Evolutionary conservation across 805 yeast genomes (phyloP).

Genomic region (Debaryomyces castellii): DNA sequence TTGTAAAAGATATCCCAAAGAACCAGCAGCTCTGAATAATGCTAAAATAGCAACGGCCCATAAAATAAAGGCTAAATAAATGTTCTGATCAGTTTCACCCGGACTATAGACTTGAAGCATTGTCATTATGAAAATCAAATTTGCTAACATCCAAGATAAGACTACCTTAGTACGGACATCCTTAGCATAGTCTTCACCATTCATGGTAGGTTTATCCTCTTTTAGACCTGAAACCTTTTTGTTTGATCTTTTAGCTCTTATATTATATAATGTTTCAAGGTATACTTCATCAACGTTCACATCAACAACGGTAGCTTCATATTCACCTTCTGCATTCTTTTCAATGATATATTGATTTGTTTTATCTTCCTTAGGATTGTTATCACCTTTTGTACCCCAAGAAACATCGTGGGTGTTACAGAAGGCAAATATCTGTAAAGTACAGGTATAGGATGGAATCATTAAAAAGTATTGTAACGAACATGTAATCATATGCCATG

Average conservation of each 20-base stretch:
- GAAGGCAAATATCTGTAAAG: slow-evolving; percentile 92
- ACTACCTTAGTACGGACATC: slow-evolving; percentile 95
- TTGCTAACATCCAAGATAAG: slow-evolving; percentile 87
- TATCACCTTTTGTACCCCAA: slow-evolving; percentile 99
- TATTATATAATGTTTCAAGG: slow-evolving; percentile 68
- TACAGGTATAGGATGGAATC: slow-evolving; percentile 89
- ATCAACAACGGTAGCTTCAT: slow-evolving; percentile 77
- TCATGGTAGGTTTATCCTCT: slow-evolving; percentile 23
- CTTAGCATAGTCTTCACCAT: slow-evolving; percentile 84
- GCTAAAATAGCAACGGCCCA: slow-evolving; percentile 93
- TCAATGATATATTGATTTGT: slow-evolving; percentile 80
- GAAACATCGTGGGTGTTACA: slow-evolving; percentile 98
- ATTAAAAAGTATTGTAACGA: slow-evolving; percentile 84
- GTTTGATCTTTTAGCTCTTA: slow-evolving; percentile 69
- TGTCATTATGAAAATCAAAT: slow-evolving; percentile 79
- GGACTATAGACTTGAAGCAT: slow-evolving; percentile 80
- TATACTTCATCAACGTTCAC: slow-evolving; percentile 83
- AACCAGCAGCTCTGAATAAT: slow-evolving; percentile 78
- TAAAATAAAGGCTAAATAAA: slow-evolving; percentile 76
- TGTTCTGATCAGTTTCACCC: slow-evolving; percentile 57
- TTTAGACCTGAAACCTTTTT: slow-evolving; percentile 44
- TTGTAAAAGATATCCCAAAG: slow-evolving; percentile 62
- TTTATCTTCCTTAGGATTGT: slow-evolving; percentile 58
- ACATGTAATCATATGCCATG: slow-evolving; percentile 93
- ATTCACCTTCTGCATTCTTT: slow-evolving; percentile 75